Evolutionary conservation across 176 grass and related monocot species (phyloP), one percentile per base, ranked within the genome.

Genomic region (Eragrostis curvula): DNA sequence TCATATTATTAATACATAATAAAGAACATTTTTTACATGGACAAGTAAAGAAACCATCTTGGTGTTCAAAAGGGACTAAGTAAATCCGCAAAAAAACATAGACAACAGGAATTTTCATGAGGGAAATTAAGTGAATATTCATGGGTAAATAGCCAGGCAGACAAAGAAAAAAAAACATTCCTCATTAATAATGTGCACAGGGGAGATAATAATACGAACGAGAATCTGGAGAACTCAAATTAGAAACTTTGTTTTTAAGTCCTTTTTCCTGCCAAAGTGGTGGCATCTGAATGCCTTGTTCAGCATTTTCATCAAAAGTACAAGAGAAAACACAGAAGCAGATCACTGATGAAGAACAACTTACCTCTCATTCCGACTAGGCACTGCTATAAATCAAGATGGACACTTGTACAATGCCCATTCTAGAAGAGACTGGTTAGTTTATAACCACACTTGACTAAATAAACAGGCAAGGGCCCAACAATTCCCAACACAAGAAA

Each of bases 301-400:
- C 66, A 41, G 13, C 53, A 18, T 78, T 88, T 45, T 79, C 27
- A 21, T 47, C 40, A 81, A 47, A 81, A 29, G 23, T 60, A 48
- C 18, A 64, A 68, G 56, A 88, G 55, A 65, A 40, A 84, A 48
- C 69, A 69, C 47, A 47, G 24, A 70, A 75, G 49, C 21, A 50
- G 29, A 40, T 66, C 69, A 40, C 70, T 30, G 29, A 86, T 74
- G 17, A 67, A 76, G 62, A 81, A 77, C 3, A 76, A 86, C 84
- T 90, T 86, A 90, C 88, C 88, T 90, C 83, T 48, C 84, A 79
- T 79, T 82, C 84, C 84, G 73, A 82, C 58, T 78, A 86, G 73
- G 74, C 79, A 82, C 73, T 83, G 68, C 68, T 83, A 90, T 85
- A 81, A 58, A 82, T 78, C 78, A 82, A 90, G 83, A 86, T 52